Percentiles rank a stretch among this genome's conserved stretches.
phyloP scores from a whole-genome alignment of 352 stramenopile genomes.

The Phytopythium montanum region DNA sequence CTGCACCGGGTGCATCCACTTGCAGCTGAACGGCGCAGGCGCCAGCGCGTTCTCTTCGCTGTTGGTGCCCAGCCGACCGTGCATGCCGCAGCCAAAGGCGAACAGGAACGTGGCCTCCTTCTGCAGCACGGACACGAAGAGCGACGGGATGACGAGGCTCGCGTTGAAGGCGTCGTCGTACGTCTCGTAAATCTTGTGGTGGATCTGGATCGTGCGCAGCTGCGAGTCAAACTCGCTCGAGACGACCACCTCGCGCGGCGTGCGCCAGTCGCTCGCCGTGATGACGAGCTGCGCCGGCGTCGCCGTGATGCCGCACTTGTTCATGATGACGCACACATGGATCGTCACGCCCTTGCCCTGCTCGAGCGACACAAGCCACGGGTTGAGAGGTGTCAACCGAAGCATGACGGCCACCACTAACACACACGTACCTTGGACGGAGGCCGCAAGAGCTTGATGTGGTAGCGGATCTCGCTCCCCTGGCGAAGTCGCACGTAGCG shows the following conservation, averaged over 20 bases:
- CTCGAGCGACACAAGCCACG: not conserved
- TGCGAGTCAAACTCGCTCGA: conserved; percentile 42
- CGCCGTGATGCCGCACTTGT: conserved; percentile 52
- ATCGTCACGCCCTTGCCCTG: conserved; percentile 57
- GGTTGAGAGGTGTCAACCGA: not conserved
- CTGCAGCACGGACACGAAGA: conserved; percentile 66
- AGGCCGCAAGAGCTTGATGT: conserved; percentile 43
- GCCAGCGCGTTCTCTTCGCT: conserved; percentile 39
- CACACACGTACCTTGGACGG: conserved; percentile 37
- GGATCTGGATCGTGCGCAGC: conserved; percentile 62
- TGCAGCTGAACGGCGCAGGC: conserved; percentile 50
- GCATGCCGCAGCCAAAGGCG: conserved; percentile 51
- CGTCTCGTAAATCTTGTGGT: conserved; percentile 62
- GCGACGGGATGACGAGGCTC: conserved; percentile 42
- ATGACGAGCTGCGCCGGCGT: conserved; percentile 45
- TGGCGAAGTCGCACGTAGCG: conserved; percentile 62
- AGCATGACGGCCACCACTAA: too few relatives aligned
- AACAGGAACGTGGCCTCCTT: conserved; percentile 77
- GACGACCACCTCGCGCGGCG: conserved; percentile 41
- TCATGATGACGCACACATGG: conserved; percentile 57
- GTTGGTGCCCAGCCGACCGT: conserved; percentile 51
- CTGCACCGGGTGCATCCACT: conserved; percentile 69
- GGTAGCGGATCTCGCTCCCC: conserved; percentile 59
- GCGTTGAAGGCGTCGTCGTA: conserved; percentile 48
- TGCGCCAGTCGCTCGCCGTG: conserved; percentile 47